Evolutionary conservation across 345 rosid genomes (phyloP).

Genomic region (Ceriops tagal): DNA sequence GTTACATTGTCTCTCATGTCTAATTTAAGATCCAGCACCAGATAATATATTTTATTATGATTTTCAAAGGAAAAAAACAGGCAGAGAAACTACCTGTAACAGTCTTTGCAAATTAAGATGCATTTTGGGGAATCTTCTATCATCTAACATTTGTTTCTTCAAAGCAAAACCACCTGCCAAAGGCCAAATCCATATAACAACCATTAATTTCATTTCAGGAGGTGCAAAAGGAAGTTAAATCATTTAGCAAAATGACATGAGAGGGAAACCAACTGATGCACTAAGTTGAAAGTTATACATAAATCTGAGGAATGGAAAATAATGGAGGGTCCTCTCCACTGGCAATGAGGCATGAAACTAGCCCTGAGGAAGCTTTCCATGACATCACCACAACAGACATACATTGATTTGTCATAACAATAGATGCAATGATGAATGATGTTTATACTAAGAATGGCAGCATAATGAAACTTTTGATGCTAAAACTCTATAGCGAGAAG

Average conservation of each 20-base stretch:
- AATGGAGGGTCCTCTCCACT: too few relatives aligned
- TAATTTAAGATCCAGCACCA: background rate
- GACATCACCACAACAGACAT: too few relatives aligned
- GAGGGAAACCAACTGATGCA: background rate
- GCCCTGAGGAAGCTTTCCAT: too few relatives aligned
- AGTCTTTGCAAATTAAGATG: slow-evolving; percentile 90
- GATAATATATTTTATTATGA: background rate
- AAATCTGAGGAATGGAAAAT: too few relatives aligned
- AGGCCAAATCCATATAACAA: slow-evolving; percentile 20
- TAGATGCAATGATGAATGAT: too few relatives aligned
- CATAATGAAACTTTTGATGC: too few relatives aligned
- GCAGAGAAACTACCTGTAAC: slow-evolving; percentile 59
- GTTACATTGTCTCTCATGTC: too few relatives aligned
- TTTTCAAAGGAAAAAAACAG: background rate
- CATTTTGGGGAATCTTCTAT: slow-evolving; percentile 89
- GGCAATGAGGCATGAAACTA: too few relatives aligned
- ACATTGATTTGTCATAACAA: too few relatives aligned
- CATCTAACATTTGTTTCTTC: slow-evolving; percentile 93
- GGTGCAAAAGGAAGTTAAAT: background rate
- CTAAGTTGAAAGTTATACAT: too few relatives aligned
- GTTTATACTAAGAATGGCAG: too few relatives aligned
- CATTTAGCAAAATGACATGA: background rate
- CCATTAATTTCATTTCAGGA: background rate
- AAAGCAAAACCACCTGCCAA: slow-evolving; percentile 69
- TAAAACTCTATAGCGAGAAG: too few relatives aligned